A percentile compares a stretch with the other conserved stretches of the same genome.
phyloP scores from a whole-genome alignment of 2,329 filamentous ascomycete genomes.

The Helminthosporium solani region DNA sequence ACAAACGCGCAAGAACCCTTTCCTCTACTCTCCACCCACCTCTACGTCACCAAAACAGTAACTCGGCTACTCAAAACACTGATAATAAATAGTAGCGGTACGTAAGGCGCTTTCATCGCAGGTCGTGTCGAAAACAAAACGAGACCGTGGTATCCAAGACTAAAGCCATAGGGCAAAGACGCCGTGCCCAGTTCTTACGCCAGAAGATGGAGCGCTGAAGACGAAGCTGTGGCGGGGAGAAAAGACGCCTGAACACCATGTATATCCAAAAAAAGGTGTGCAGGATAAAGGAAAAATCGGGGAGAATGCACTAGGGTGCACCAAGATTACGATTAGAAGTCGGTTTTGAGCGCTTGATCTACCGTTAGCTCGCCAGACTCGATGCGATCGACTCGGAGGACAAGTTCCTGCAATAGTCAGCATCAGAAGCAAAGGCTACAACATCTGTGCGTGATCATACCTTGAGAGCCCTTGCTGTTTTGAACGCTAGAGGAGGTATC shows the following conservation, averaged over 20 bases:
- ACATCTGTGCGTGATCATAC: constrained; percentile 35
- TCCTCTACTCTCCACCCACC: no score
- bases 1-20: no score
- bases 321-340: constrained; percentile 24
- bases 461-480: constrained; percentile 79
- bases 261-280: neutral
- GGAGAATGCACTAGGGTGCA: no score
- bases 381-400: constrained; percentile 45
- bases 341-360: constrained; percentile 34
- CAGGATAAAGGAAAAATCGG: neutral
- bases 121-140: constrained; percentile 2
- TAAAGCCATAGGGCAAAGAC: neutral
- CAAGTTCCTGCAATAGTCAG: constrained; percentile 41
- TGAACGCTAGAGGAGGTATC: constrained; percentile 81
- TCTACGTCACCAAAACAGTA: neutral
- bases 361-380: constrained; percentile 42
- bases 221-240: neutral
- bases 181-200: no score
- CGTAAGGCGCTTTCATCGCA: constrained; percentile 11
- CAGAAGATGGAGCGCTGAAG: no score
- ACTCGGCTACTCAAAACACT: constrained; percentile 14
- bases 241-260: constrained; percentile 5
- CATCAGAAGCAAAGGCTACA: neutral
- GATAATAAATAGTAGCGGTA: constrained; percentile 15
- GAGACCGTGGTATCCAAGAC: constrained; percentile 1